phyloP scores from a whole-genome alignment of 768 basidiomycete species.

The Tulasnella sp. region DNA sequence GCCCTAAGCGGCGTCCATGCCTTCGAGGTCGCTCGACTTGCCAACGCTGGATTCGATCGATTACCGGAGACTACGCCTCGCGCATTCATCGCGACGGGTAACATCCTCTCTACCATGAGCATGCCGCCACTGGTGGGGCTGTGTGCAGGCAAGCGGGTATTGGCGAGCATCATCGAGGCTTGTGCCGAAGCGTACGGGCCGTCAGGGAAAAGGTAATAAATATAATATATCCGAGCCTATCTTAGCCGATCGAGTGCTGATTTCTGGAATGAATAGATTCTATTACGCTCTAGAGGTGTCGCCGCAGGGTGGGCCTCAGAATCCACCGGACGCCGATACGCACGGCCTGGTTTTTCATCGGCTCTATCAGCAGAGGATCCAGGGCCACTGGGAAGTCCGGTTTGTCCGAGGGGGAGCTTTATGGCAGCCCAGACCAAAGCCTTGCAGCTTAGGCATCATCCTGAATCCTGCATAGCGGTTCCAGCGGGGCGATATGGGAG shows the following conservation, averaged over 20 bases:
- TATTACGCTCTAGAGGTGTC: slow-evolving; percentile 27
- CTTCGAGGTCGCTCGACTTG: slow-evolving; percentile 23
- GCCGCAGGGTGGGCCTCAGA: slow-evolving; percentile 10
- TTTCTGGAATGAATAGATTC: slow-evolving; percentile 8
- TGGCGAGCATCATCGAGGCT: slow-evolving; percentile 24
- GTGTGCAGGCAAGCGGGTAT: slow-evolving; percentile 22
- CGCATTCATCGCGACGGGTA: slow-evolving; percentile 25
- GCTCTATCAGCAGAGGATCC: slow-evolving; percentile 14
- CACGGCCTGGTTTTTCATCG: slow-evolving; percentile 22
- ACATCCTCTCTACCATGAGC: slow-evolving; percentile 17
- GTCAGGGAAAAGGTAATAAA: slow-evolving; percentile 26
- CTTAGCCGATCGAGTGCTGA: neutral
- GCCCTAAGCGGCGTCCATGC: slow-evolving; percentile 25
- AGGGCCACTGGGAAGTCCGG: slow-evolving; percentile 27
- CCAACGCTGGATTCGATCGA: slow-evolving; percentile 30
- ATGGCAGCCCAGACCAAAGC: slow-evolving; percentile 16
- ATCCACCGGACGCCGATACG: slow-evolving; percentile 8
- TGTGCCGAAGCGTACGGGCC: slow-evolving; percentile 26
- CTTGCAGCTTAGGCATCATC: neutral
- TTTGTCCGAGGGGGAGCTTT: slow-evolving; percentile 24
- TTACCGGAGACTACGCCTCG: neutral
- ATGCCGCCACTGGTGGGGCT: slow-evolving; percentile 3
- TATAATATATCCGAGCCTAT: neutral
- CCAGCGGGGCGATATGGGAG: neutral
- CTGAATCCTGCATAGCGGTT: neutral